Conservation (phyloP, 1,139 yeast genomes). For the Torulaspora globosa region DNA sequence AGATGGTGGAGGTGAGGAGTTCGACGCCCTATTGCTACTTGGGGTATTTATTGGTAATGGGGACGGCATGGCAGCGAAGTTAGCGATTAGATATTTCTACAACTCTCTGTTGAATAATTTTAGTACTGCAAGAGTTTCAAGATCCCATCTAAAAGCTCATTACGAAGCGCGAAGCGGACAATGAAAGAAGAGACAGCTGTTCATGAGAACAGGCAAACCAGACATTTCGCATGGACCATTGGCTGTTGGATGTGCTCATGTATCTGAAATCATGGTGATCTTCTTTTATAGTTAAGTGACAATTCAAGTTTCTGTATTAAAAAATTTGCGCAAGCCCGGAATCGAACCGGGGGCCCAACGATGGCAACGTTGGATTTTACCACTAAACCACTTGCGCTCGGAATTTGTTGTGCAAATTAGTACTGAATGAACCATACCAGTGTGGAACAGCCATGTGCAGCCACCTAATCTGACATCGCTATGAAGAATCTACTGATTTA, state of each 20-base stretch:
- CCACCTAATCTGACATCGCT: too few species aligned
- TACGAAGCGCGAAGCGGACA: not conserved
- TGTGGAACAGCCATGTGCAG: too few species aligned
- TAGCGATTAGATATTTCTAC: not conserved
- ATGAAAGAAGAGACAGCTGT: not conserved
- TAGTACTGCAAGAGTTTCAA: not conserved
- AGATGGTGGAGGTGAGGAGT: conserved; percentile 37
- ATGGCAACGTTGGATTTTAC: conserved; percentile 17
- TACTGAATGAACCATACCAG: not conserved
- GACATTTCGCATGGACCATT: not conserved
- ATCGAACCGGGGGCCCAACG: conserved; percentile 18
- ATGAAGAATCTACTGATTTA: too few species aligned
- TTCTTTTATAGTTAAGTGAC: too few species aligned
- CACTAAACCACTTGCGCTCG: conserved; percentile 16
- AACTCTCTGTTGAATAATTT: not conserved
- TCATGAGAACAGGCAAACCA: not conserved
- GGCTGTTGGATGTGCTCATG: not conserved
- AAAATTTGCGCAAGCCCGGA: conserved; percentile 16
- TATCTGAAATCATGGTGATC: too few species aligned
- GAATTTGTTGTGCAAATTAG: not conserved
- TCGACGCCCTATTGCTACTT: conserved; percentile 22
- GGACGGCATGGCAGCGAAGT: conserved; percentile 18
- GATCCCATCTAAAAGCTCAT: not conserved
- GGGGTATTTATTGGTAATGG: conserved; percentile 22
- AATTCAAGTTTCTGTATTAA: not conserved